These are phyloP conservation scores for Monilinia aucupariae DNA, from an alignment of 2,329 filamentous ascomycete genomes.

Conservation along the genomic window DNA sequence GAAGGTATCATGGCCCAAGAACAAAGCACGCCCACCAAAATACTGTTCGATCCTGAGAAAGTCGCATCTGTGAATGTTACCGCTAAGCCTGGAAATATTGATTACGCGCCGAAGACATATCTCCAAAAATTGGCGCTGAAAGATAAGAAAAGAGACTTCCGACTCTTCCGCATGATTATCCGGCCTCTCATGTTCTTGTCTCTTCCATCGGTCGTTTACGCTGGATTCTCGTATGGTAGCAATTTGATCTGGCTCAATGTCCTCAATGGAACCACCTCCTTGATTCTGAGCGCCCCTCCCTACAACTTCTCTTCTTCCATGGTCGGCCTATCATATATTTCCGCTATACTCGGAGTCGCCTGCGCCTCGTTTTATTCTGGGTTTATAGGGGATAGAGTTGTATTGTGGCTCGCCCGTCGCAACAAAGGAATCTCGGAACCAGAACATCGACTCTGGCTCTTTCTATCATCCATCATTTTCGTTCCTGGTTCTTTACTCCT, in stretches of 20 bases:
- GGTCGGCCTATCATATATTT: slow-evolving; percentile 35
- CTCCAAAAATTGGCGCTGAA: slow-evolving; percentile 28
- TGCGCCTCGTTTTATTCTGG: slow-evolving; percentile 32
- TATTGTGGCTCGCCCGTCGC: slow-evolving; percentile 38
- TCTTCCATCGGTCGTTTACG: slow-evolving; percentile 35
- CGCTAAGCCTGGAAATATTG: slow-evolving; percentile 7
- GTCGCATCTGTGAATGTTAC: neutral
- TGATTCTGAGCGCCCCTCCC: slow-evolving; percentile 33
- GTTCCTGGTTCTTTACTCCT: slow-evolving; percentile 43
- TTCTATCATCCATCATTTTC: slow-evolving; percentile 37
- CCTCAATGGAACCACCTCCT: slow-evolving; percentile 35
- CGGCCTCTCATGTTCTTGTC: slow-evolving; percentile 34
- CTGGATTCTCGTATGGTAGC: slow-evolving; percentile 36
- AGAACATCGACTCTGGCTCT: slow-evolving; percentile 35
- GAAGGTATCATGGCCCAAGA: slow-evolving; percentile 1
- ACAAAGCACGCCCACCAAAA: neutral
- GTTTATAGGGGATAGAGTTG: slow-evolving; percentile 31
- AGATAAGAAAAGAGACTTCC: slow-evolving; percentile 29
- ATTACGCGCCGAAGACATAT: slow-evolving; percentile 28
- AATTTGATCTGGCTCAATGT: slow-evolving; percentile 38
- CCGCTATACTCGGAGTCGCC: slow-evolving; percentile 32
- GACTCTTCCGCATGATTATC: slow-evolving; percentile 32
- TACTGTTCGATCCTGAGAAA: slow-evolving; percentile 23
- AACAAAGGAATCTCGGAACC: slow-evolving; percentile 39
- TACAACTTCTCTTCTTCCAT: slow-evolving; percentile 37